Evolutionary conservation across 768 basidiomycete species (phyloP), one percentile per base, ranked within the genome.

Genomic region (Auricularia sp.): DNA sequence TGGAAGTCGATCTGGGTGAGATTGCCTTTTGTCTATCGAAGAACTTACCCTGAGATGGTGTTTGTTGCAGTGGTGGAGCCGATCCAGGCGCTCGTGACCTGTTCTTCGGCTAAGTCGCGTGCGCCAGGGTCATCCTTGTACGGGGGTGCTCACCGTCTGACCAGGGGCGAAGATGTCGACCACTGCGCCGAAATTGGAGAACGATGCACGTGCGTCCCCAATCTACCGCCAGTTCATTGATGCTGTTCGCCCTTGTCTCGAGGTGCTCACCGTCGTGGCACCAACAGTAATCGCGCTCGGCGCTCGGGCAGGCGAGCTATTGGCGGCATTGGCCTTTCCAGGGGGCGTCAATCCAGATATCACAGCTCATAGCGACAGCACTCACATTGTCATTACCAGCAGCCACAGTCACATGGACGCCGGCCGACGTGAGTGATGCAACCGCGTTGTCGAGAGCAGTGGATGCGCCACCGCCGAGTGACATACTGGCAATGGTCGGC

Each of bases 121-220:
- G 29, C 29, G 29, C 29, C 18, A 51, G 47, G 21, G 21, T 18
- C 16, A 75, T 2, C 29, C 29, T 29, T 29, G 29, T 29, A 29
- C 29, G 29, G 29, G 56, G 65, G 70, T 72, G 58, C 72, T 74
- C 44, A 80, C 67, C 62, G 71, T 68, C 10, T 64, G 62, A 21
- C 79, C 80, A 37, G 79, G 78, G 8, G 78, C 80, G 64, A 77
- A 78, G 67, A 80, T 64, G 65, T 79, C 75, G 65, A 81, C 75
- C 54, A 73, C 68, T n/a, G 71, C n/a, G n/a, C 80, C 80, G 62
- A 70, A 78, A 72, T 80, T 79, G 62, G 78, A 79, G 75, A 74
- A 78, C 4, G 65, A 71, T 34, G 75, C 73, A 6, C 75, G 70
- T 3, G 68, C 68, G 61, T 78, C 79, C 7, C 67, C 66, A 67